Base-by-base conservation (phyloP, 257 asterid genomes). In the Salvia rosmarinus region DNA sequence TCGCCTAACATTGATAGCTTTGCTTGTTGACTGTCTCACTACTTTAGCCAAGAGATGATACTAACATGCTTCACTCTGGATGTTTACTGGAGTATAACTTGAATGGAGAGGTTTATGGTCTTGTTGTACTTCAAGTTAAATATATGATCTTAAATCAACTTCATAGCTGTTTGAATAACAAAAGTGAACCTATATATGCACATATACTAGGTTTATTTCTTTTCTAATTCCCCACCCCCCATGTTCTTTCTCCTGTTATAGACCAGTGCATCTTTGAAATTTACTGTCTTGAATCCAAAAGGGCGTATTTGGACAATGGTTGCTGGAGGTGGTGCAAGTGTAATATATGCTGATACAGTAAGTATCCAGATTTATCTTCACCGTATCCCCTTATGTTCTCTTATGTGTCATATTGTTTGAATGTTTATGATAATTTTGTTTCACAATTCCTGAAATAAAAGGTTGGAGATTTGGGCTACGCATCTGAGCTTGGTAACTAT, bases 261-360 rank as follows among this genome's bases (percentile, higher is more conserved):
- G 98, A 92, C 98, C 25, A 92, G 98, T 76, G 97, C 98, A 52
- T 92, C 98, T 8, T 81, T 92, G 82, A 92, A 92, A 78, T 92
- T 92, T 64, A 92, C 98, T 34, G 96, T 92, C 66, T 73, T 92
- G 86, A 92, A 92, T 78, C 97, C 95, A 16, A 88, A 92, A 90
- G 98, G 97, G 21, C 91, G 98, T 50, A 92, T 92, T 70, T 92
- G 98, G 98, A 92, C 98, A 65, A 92, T 90, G 98, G 98, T 92
- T 39, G 98, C 98, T 74, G 97, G 98, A 66, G 98, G 98, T 51
- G 98, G 98, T 73, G 97, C 98, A 56, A 92, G 98, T 81, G 98
- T 92, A 16, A 92, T 92, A 57, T 92, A 88, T 81, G 98, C 98
- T 9, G 96, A 92, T 83, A 92, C 98, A 8, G 98, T 89, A 72